Percentiles rank a stretch among this genome's conserved stretches.
Conservation (phyloP, 176 grass and related monocot species). For the Thinopyrum elongatum region DNA sequence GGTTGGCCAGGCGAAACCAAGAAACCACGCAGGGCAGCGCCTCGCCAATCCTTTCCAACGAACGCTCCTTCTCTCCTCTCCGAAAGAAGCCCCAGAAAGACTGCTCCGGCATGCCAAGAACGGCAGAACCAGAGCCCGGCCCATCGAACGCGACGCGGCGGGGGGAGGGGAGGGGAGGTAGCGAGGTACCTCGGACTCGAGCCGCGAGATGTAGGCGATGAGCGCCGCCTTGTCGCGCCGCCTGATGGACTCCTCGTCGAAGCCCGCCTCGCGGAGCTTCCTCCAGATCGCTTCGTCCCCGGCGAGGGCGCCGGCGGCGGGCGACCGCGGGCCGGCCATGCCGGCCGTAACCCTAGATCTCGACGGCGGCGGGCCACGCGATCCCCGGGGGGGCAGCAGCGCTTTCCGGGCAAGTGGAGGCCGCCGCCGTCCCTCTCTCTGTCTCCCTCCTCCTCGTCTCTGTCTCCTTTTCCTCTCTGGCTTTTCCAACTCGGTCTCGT, state of each 20-base stretch:
- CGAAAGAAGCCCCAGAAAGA: not conserved
- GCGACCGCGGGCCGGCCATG: constrained; percentile 72
- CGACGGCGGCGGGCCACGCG: constrained; percentile 5
- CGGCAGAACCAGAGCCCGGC: not conserved
- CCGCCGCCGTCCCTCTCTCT: not conserved
- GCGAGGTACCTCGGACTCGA: constrained; percentile 70
- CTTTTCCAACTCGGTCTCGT: not conserved
- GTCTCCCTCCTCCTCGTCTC: not conserved
- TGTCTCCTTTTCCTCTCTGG: not conserved
- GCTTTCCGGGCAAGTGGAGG: constrained; percentile 53
- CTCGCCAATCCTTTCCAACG: not conserved
- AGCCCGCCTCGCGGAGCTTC: constrained; percentile 67
- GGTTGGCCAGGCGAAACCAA: not conserved
- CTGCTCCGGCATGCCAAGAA: not conserved
- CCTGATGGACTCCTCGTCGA: constrained; percentile 83
- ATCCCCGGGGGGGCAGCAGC: not conserved
- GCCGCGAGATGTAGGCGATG: constrained; percentile 63
- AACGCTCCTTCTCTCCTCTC: not conserved
- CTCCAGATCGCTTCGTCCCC: constrained; percentile 86
- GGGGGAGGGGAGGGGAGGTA: accelerated
- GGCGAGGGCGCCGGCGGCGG: not conserved
- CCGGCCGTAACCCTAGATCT: constrained; percentile 66
- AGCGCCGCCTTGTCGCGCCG: constrained; percentile 72
- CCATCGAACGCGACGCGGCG: not conserved
- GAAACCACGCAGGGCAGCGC: not conserved